Evolutionary conservation across 1,284 basidiomycete genomes (phyloP).

Genomic region (Trichosporon faecale): DNA sequence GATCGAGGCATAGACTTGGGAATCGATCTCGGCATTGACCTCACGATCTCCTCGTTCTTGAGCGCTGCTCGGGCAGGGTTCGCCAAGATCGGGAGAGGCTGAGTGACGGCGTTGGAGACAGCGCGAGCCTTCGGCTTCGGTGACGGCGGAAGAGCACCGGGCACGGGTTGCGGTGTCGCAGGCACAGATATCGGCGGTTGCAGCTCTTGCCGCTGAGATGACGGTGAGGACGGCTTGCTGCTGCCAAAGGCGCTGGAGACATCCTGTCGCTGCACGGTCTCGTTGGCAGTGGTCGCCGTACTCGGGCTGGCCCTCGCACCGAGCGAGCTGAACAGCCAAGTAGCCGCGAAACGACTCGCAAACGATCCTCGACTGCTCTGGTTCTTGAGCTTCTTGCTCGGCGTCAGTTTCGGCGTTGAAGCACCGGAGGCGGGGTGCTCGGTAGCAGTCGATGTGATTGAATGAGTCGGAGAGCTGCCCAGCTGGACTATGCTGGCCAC

Average conservation of each 20-base stretch:
- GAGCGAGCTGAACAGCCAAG: slow-evolving; percentile 42
- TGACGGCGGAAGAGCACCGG: slow-evolving; percentile 21
- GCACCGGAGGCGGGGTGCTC: slow-evolving; percentile 32
- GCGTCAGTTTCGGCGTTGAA: slow-evolving; percentile 40
- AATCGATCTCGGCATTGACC: slow-evolving; percentile 22
- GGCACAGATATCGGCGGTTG: slow-evolving; percentile 14
- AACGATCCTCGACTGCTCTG: slow-evolving; percentile 46
- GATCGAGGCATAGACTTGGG: slow-evolving; percentile 22
- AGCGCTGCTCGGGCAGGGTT: slow-evolving; percentile 19
- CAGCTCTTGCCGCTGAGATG: not conserved
- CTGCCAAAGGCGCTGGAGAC: slow-evolving; percentile 26
- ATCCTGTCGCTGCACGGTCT: slow-evolving; percentile 37
- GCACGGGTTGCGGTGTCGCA: slow-evolving; percentile 29
- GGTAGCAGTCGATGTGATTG: slow-evolving; percentile 12
- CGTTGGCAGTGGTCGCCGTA: slow-evolving; percentile 38
- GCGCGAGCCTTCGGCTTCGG: slow-evolving; percentile 31
- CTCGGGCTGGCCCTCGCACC: slow-evolving; percentile 38
- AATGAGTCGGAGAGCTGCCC: slow-evolving; percentile 17
- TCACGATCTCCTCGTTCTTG: slow-evolving; percentile 30
- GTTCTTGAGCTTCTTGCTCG: slow-evolving; percentile 36
- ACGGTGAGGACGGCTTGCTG: slow-evolving; percentile 17
- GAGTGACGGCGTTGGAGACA: slow-evolving; percentile 22
- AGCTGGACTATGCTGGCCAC: slow-evolving; percentile 19
- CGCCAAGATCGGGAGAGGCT: slow-evolving; percentile 41
- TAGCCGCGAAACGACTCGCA: slow-evolving; percentile 38